A percentile compares a stretch with the other conserved stretches of the same genome.
These are phyloP conservation scores for Cyberlindnera xishuangbannaensis DNA, from an alignment of 805 yeast genomes.

Conservation along the genomic window DNA sequence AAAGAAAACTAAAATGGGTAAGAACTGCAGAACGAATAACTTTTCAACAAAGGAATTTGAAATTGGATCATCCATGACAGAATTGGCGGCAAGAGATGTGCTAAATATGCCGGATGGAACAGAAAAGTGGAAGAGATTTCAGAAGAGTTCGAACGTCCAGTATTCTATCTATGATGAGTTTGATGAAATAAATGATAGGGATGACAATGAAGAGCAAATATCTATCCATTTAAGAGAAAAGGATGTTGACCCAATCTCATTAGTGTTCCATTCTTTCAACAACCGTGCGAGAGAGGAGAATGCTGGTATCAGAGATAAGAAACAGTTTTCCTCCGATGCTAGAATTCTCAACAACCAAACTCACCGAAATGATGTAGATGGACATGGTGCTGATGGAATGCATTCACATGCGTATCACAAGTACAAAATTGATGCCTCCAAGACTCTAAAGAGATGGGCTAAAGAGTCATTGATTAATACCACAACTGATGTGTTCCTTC, in stretches of 20 bases:
- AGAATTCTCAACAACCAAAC: slow-evolving; percentile 63
- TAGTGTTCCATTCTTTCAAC: slow-evolving; percentile 58
- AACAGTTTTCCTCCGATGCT: slow-evolving; percentile 74
- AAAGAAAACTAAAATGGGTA: slow-evolving; percentile 19
- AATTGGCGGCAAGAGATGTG: slow-evolving; percentile 65
- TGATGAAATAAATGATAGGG: slow-evolving; percentile 18
- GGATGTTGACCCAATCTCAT: slow-evolving; percentile 15
- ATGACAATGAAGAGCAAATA: slow-evolving; percentile 15
- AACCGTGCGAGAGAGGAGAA: slow-evolving; percentile 87
- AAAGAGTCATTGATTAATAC: slow-evolving; percentile 33
- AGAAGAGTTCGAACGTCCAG: slow-evolving; percentile 2
- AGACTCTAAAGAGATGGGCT: slow-evolving; percentile 53
- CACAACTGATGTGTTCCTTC: slow-evolving; percentile 40
- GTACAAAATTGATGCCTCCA: slow-evolving; percentile 48
- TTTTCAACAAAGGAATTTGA: slow-evolving; percentile 30
- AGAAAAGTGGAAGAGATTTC: slow-evolving; percentile 35
- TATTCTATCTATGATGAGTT: slow-evolving; percentile 20
- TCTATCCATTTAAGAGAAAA: slow-evolving; percentile 22
- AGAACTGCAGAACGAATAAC: slow-evolving; percentile 37
- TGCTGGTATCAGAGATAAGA: slow-evolving; percentile 76
- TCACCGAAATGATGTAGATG: slow-evolving; percentile 71
- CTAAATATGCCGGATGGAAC: slow-evolving; percentile 46
- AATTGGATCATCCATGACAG: slow-evolving; percentile 63
- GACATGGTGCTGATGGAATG: slow-evolving; percentile 66
- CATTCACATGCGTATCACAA: slow-evolving; percentile 39